Base-by-base conservation (phyloP, 495 filamentous ascomycete genomes). In the Penicillium waksmanii region DNA sequence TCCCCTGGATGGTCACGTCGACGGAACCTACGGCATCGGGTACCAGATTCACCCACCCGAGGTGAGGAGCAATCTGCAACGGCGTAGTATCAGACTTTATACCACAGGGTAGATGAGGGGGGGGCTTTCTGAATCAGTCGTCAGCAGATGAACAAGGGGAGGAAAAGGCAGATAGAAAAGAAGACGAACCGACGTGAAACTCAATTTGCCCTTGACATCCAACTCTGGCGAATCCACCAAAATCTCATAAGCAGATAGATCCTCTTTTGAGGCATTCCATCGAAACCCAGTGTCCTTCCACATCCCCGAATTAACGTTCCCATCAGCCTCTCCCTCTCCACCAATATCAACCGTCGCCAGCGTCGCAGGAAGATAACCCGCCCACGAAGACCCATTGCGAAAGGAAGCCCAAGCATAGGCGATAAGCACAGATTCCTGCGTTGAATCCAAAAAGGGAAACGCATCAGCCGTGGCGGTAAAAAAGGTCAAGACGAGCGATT, bases 11-110 rank as follows among this genome's bases (percentile, higher is more conserved):
- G 0, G 10, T 56, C 33, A 78, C 42, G 40, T 75, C 70, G 0
- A 74, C 73, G 4, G 17, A 57, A 1, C 62, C 73, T 7, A 57
- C 54, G 2, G 71, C 69, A 40, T 73, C 74, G 1, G 77, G 73
- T 1, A 76, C 48, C 2, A 76, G 58, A 44, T 64, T 71, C 3
- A 66, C 66, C 78, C 77, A 79, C 9, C 75, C 73, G 5, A 79
- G 59, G 36, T 73, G 53, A 17, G 72, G 63, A 12, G 68, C 57
- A 19, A 74, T 52, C 17, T 62, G 31, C 12, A 78, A 60, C 2
- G 17, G 57, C 10, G 63, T 58, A 21, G n/a, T 53, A 2, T 43
- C 51, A 6, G 21, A 27, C 17, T 61, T 55, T 21, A 68, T 49
- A 0, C 67, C 62, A 21, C 65, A 66, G 3, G 65, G 67, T 2